phyloP scores from a whole-genome alignment of 108 stramenopile species.

The Aurantiochytrium sp. region DNA sequence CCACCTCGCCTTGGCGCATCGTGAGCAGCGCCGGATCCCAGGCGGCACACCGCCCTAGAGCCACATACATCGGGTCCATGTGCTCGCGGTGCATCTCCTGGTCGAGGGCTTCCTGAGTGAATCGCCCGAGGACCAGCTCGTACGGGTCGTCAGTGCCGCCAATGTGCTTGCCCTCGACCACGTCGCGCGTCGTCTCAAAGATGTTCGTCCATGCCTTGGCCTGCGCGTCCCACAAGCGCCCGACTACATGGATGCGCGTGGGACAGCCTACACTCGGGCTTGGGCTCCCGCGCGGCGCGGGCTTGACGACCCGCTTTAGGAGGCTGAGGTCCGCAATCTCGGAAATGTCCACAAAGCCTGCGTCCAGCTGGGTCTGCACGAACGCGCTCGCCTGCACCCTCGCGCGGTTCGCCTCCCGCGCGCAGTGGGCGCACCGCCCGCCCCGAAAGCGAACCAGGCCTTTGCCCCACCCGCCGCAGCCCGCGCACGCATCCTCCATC shows the following conservation, averaged over 20 bases:
- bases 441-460: background rate
- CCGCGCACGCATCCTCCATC: background rate
- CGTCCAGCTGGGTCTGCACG: background rate
- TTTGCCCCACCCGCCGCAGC: slow-evolving; percentile 18
- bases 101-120: background rate
- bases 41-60: background rate
- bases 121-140: background rate
- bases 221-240: background rate
- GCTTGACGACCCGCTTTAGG: background rate
- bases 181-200: slow-evolving; percentile 18
- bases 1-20: background rate
- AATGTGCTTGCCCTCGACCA: background rate
- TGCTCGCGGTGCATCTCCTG: background rate
- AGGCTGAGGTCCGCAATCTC: background rate
- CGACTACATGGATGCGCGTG: background rate
- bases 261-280: background rate
- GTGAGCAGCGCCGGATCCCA: background rate
- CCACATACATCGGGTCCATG: background rate
- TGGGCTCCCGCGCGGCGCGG: background rate
- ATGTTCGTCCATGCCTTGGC: background rate
- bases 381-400: background rate
- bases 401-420: background rate
- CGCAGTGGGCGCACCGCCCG: background rate
- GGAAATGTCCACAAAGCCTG: slow-evolving; percentile 1
- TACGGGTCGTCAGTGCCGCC: slow-evolving; percentile 23